Evolutionary conservation across 345 rosid genomes (phyloP).

Genomic region (Pelargonium nanum): DNA sequence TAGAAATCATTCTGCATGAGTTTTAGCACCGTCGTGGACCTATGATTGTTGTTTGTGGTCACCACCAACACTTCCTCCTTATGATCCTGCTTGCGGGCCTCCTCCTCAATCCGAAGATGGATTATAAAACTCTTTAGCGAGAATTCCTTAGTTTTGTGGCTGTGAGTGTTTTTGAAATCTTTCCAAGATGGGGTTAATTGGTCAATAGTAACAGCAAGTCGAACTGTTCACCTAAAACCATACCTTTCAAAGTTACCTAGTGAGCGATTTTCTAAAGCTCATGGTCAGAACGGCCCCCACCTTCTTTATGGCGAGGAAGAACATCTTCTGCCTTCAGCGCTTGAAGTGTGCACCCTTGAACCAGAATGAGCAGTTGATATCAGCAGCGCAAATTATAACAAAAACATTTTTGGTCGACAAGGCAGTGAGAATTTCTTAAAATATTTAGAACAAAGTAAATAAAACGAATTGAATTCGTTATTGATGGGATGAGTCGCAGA

Average conservation of each 20-base stretch:
- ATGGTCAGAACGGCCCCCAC: neutral
- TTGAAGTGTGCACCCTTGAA: neutral
- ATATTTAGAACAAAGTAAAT: too few relatives aligned
- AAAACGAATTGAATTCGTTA: too few relatives aligned
- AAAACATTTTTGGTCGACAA: too few relatives aligned
- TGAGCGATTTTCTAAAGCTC: neutral
- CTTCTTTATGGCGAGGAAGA: neutral
- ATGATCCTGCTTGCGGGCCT: too few relatives aligned
- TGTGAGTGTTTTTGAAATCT: neutral
- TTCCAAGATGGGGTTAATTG: neutral
- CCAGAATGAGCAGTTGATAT: neutral
- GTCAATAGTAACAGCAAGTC: neutral
- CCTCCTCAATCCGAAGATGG: conserved; percentile 1
- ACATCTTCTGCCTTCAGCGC: neutral
- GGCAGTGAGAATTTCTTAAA: too few relatives aligned
- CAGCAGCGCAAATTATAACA: neutral
- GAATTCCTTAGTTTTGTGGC: conserved; percentile 11
- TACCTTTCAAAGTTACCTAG: neutral
- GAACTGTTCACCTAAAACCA: neutral
- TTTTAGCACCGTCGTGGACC: neutral
- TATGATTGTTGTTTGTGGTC: neutral
- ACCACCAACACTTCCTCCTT: neutral
- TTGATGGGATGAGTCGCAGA: too few relatives aligned
- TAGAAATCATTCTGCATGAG: neutral
- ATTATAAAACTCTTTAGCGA: neutral